Evolutionary conservation across 208 protist genomes (phyloP).

Genomic region (Sergeia podlipaevii): DNA sequence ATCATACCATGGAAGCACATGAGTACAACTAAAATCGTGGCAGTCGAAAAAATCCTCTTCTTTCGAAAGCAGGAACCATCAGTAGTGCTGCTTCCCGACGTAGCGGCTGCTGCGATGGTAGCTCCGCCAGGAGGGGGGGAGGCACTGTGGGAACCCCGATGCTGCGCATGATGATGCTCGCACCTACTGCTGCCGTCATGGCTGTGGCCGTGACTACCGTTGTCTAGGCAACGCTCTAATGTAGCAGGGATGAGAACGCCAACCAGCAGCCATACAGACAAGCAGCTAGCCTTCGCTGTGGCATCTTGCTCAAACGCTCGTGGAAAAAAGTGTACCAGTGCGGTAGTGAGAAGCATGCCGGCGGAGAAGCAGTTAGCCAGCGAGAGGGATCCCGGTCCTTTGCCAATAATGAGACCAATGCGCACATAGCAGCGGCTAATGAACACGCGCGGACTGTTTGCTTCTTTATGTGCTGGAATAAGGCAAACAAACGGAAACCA

Average conservation of each 20-base stretch:
- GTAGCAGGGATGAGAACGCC: constrained; percentile 65
- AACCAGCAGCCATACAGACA: constrained; percentile 30
- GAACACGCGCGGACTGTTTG: neutral
- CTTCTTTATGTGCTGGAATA: constrained; percentile 11
- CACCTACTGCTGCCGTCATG: neutral
- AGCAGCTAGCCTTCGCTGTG: neutral
- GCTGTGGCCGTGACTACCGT: neutral
- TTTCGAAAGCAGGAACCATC: too few relatives aligned
- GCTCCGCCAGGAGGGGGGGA: too few relatives aligned
- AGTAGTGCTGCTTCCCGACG: neutral
- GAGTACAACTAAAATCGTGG: constrained; percentile 39
- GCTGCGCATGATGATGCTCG: neutral
- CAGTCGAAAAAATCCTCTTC: neutral
- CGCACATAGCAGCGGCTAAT: constrained; percentile 5
- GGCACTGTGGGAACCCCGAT: too few relatives aligned
- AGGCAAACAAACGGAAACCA: constrained; percentile 44
- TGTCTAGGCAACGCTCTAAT: constrained; percentile 21
- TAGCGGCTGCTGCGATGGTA: too few relatives aligned
- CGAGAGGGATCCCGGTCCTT: too few relatives aligned
- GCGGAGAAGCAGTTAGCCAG: constrained; percentile 61
- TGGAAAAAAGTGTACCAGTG: constrained; percentile 55
- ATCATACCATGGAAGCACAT: constrained; percentile 71
- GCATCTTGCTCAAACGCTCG: constrained; percentile 18
- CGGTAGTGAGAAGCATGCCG: constrained; percentile 63
- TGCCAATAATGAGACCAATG: neutral